Evolutionary conservation across 2,329 filamentous ascomycete species (phyloP).

Genomic region (Xylariaceae sp.): DNA sequence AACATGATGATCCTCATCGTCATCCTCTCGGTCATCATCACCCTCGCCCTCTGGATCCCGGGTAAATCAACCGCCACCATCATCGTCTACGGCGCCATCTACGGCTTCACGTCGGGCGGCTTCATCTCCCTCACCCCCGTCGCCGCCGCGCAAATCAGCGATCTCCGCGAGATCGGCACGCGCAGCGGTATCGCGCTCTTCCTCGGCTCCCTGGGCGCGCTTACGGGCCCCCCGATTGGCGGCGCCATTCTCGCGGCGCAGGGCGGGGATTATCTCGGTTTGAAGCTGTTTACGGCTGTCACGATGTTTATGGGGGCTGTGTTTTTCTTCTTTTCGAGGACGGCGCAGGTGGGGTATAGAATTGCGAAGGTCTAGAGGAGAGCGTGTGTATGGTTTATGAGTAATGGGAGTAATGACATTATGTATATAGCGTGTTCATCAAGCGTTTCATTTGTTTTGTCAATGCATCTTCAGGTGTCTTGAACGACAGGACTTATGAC

Average conservation of each 20-base stretch:
- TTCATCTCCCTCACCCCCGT: slow-evolving; percentile 58
- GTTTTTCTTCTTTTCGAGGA: slow-evolving; percentile 5
- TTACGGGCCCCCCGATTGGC: slow-evolving; percentile 63
- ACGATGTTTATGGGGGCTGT: slow-evolving; percentile 30
- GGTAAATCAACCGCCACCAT: slow-evolving; percentile 38
- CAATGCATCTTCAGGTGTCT: no score
- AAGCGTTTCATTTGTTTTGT: no score
- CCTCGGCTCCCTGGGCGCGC: slow-evolving; percentile 55
- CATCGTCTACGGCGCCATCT: slow-evolving; percentile 56
- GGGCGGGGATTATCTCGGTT: slow-evolving; percentile 49
- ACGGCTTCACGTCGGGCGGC: slow-evolving; percentile 60
- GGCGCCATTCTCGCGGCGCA: slow-evolving; percentile 43
- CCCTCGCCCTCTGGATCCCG: slow-evolving; percentile 17
- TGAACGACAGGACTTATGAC: no score
- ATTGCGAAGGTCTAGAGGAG: slow-evolving; percentile 9
- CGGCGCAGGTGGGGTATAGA: slow-evolving; percentile 12
- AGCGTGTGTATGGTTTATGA: background rate
- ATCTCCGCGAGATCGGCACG: slow-evolving; percentile 63
- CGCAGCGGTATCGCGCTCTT: slow-evolving; percentile 61
- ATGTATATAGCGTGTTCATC: no score
- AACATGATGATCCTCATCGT: slow-evolving; percentile 32
- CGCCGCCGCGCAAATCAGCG: slow-evolving; percentile 64
- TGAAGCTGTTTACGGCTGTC: slow-evolving; percentile 62
- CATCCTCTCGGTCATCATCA: slow-evolving; percentile 12
- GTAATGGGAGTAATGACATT: background rate